A percentile compares a stretch with the other conserved stretches of the same genome.
phyloP scores from a whole-genome alignment of 192 early-diverging fungal genomes.

The Backusella australiensis region DNA sequence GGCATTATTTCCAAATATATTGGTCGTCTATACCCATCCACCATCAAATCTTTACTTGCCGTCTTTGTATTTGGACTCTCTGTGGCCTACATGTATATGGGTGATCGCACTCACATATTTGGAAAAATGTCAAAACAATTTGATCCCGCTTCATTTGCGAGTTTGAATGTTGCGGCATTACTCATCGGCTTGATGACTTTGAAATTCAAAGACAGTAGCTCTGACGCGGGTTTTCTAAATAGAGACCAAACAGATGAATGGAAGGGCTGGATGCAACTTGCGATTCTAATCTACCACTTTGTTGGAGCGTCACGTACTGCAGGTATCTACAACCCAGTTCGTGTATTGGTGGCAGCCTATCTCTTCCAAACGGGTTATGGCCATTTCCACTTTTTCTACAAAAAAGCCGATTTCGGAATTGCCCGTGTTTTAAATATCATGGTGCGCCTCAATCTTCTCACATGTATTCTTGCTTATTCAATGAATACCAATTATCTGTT shows the following conservation, averaged over 20 bases:
- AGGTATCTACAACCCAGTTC: slow-evolving; percentile 69
- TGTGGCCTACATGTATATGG: slow-evolving; percentile 59
- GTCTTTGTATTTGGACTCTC: slow-evolving; percentile 50
- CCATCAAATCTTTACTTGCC: slow-evolving; percentile 40
- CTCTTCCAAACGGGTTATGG: slow-evolving; percentile 85
- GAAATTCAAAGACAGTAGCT: slow-evolving; percentile 36
- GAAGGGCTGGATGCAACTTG: slow-evolving; percentile 87
- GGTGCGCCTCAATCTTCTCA: slow-evolving; percentile 67
- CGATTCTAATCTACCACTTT: slow-evolving; percentile 70
- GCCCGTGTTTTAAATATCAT: slow-evolving; percentile 61
- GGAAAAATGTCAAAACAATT: slow-evolving; percentile 66
- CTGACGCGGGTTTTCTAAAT: slow-evolving; percentile 59
- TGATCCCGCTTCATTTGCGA: slow-evolving; percentile 40
- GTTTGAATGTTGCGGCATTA: slow-evolving; percentile 41
- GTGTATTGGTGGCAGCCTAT: slow-evolving; percentile 73
- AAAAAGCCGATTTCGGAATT: slow-evolving; percentile 66
- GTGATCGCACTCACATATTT: slow-evolving; percentile 69
- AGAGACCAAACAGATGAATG: slow-evolving; percentile 83
- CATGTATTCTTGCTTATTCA: slow-evolving; percentile 57
- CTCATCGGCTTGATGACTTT: slow-evolving; percentile 46
- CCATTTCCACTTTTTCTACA: slow-evolving; percentile 70
- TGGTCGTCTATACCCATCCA: slow-evolving; percentile 30
- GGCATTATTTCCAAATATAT: background rate
- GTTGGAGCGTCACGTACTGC: slow-evolving; percentile 60
- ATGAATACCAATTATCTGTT: slow-evolving; percentile 72